phyloP scores from a whole-genome alignment of 148 eudicot species.

The Pouteria glomerata region DNA sequence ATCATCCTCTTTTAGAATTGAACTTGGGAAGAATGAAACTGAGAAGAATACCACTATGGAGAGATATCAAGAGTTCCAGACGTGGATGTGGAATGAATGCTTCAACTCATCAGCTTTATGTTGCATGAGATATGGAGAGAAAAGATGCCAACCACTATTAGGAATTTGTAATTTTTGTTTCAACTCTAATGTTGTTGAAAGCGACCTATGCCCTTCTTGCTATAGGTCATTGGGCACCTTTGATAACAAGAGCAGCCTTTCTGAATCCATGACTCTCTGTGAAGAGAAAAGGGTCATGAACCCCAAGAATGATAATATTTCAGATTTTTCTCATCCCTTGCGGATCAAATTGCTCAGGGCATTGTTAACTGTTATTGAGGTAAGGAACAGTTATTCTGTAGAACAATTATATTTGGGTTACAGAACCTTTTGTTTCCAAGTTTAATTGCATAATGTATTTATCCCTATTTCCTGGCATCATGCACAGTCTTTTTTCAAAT shows the following conservation, averaged over 20 bases:
- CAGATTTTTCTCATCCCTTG: constrained; percentile 27
- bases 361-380: constrained; percentile 41
- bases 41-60: constrained; percentile 31
- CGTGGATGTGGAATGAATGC: constrained; percentile 58
- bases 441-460: neutral
- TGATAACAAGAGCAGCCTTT: constrained; percentile 7
- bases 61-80: constrained; percentile 44
- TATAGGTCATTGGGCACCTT: constrained; percentile 11
- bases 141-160: constrained; percentile 32
- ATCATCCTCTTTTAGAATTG: constrained; percentile 40
- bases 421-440: neutral
- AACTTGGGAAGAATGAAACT: constrained; percentile 35
- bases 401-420: neutral
- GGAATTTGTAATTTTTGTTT: constrained; percentile 41
- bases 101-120: constrained; percentile 29
- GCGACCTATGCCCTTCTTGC: constrained; percentile 38
- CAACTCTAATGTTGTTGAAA: constrained; percentile 19
- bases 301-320: constrained; percentile 7
- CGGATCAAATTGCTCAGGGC: constrained; percentile 45
- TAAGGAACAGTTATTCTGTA: constrained; percentile 3
- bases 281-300: constrained; percentile 16
- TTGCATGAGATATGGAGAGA: constrained; percentile 33
- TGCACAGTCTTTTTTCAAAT: neutral
- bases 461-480: neutral
- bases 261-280: constrained; percentile 4